A percentile compares a stretch with the other conserved stretches of the same genome.
phyloP scores from a whole-genome alignment of 2,329 filamentous ascomycete genomes.

The Sclerotinia borealis region DNA sequence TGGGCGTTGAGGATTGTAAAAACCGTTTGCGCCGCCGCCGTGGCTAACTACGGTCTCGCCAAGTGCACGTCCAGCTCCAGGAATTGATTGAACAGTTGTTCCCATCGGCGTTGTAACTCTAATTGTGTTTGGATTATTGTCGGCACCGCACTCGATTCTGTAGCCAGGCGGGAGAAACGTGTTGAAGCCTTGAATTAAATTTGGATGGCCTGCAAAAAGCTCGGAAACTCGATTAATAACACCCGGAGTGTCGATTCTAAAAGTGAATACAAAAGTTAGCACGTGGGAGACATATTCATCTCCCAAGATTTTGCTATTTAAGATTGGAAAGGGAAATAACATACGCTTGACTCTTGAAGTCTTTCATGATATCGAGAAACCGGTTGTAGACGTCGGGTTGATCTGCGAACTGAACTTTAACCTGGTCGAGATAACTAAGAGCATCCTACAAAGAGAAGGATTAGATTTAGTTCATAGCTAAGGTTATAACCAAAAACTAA shows the following conservation, averaged over 20 bases:
- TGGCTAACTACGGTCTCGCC: conserved; percentile 32
- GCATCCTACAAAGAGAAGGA: conserved; percentile 51
- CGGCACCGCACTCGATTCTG: conserved; percentile 89
- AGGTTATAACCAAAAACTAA: conserved; percentile 14
- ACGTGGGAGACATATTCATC: conserved; percentile 27
- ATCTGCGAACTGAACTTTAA: conserved; percentile 96
- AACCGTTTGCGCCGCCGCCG: conserved; percentile 28
- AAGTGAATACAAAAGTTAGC: background rate
- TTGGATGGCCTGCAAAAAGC: conserved; percentile 91
- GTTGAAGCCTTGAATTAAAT: conserved; percentile 95
- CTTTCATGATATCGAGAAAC: conserved; percentile 98
- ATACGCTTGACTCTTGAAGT: conserved; percentile 96
- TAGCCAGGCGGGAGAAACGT: conserved; percentile 95
- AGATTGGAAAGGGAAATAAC: conserved; percentile 33
- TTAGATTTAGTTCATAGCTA: conserved; percentile 13
- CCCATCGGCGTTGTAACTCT: conserved; percentile 95
- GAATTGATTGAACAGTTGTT: conserved; percentile 90
- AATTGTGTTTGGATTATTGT: conserved; percentile 92
- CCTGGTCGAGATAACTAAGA: conserved; percentile 93
- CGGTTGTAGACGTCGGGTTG: conserved; percentile 96
- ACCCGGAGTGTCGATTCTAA: conserved; percentile 87
- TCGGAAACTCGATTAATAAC: conserved; percentile 96
- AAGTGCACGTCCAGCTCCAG: conserved; percentile 38
- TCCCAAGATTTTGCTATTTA: background rate
- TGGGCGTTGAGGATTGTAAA: conserved; percentile 35